Conservation (phyloP, 805 yeast genomes). For the Candida argentea region DNA sequence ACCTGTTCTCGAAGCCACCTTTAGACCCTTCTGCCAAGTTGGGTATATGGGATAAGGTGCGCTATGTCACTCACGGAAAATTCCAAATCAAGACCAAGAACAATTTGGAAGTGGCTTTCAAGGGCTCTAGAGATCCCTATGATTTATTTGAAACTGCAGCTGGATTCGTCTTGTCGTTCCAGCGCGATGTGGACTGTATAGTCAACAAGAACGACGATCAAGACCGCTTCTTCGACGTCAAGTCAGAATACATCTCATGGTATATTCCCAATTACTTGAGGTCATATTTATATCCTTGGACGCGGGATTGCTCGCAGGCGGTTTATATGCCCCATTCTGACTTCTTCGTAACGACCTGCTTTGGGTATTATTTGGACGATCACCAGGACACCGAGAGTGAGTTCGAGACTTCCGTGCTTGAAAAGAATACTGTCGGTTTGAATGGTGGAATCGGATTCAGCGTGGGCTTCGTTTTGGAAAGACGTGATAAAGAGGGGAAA, state of each 20-base stretch:
- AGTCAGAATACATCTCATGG: conserved; percentile 53
- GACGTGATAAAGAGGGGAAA: conserved; percentile 21
- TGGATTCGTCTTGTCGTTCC: conserved; percentile 72
- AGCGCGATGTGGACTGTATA: conserved; percentile 45
- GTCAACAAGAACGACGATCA: conserved; percentile 65
- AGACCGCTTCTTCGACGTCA: conserved; percentile 51
- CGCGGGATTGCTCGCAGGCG: conserved; percentile 33
- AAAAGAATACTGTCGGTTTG: conserved; percentile 46
- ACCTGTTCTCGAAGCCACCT: conserved; percentile 83
- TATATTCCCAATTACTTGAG: conserved; percentile 70
- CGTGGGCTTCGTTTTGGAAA: conserved; percentile 49
- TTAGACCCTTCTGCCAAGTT: conserved; percentile 74
- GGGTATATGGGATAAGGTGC: conserved; percentile 89
- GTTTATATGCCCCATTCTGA: conserved; percentile 38
- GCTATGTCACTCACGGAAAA: conserved; percentile 69
- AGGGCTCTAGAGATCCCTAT: conserved; percentile 78
- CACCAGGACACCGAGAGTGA: background rate
- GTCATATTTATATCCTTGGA: conserved; percentile 44
- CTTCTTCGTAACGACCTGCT: conserved; percentile 33
- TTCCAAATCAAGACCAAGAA: conserved; percentile 38
- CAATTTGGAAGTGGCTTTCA: conserved; percentile 47
- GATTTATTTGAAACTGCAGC: conserved; percentile 52
- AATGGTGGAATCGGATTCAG: conserved; percentile 52
- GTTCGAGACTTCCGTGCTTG: conserved; percentile 15
- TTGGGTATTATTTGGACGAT: conserved; percentile 36